A percentile compares a stretch with the other conserved stretches of the same genome.
Conservation (phyloP, 2,329 filamentous ascomycete species). For the Periconia sp. region DNA sequence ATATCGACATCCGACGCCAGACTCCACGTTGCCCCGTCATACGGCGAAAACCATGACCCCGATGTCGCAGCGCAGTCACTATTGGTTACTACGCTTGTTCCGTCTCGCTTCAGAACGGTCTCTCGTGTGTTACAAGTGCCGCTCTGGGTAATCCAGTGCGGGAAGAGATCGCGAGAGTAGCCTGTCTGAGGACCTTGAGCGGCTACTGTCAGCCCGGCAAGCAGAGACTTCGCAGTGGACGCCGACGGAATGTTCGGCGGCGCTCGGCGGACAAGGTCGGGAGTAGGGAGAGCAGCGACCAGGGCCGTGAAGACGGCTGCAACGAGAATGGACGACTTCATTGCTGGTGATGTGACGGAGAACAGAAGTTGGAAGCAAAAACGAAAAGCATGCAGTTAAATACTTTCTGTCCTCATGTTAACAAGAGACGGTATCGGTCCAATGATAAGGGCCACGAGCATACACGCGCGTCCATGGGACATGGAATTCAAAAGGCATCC, state of each 20-base stretch:
- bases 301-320: constrained; percentile 17
- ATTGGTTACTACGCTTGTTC: constrained; percentile 61
- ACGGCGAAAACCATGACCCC: constrained; percentile 71
- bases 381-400: background rate
- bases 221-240: constrained; percentile 58
- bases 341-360: constrained; percentile 5
- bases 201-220: constrained; percentile 61
- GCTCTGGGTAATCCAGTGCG: constrained; percentile 67
- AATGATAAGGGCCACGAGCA: constrained; percentile 34
- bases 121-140: constrained; percentile 70
- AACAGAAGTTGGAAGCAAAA: background rate
- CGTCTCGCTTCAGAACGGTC: constrained; percentile 73
- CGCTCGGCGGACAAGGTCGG: constrained; percentile 36
- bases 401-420: constrained; percentile 2
- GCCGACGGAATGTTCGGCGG: constrained; percentile 66
- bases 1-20: constrained; percentile 73
- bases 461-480: background rate
- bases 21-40: constrained; percentile 73
- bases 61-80: constrained; percentile 63
- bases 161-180: constrained; percentile 70
- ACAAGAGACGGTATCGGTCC: constrained; percentile 16
- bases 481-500: background rate
- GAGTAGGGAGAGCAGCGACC: constrained; percentile 31
- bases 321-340: constrained; percentile 35
- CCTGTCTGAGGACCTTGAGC: constrained; percentile 55